A percentile compares a stretch with the other conserved stretches of the same genome.
phyloP scores from a whole-genome alignment of 148 eudicot genomes.

The Drosera capensis region DNA sequence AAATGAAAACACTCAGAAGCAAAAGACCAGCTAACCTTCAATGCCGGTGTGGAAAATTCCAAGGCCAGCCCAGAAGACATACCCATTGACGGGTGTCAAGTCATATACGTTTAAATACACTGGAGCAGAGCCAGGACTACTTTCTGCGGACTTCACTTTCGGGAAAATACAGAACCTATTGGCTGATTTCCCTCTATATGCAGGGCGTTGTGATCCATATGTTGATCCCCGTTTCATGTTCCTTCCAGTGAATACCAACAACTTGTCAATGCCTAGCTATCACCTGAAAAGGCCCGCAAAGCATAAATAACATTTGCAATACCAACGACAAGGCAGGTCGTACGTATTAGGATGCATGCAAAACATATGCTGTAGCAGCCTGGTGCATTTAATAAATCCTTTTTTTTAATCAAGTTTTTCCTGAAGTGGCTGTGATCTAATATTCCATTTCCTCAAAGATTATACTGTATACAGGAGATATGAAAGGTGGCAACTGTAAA shows the following conservation, averaged over 20 bases:
- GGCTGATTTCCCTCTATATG: constrained; percentile 23
- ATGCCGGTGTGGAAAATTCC: constrained; percentile 81
- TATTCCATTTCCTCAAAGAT: no score
- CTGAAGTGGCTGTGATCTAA: no score
- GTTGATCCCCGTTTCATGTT: constrained; percentile 27
- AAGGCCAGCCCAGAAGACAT: constrained; percentile 80
- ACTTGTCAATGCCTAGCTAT: constrained; percentile 21
- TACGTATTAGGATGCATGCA: no score
- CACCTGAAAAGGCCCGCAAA: constrained; percentile 45
- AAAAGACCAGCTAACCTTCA: constrained; percentile 46
- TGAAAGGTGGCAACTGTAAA: no score
- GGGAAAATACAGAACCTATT: constrained; percentile 45
- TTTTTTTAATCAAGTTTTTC: no score
- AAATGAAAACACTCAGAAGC: constrained; percentile 4
- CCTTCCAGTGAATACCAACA: constrained; percentile 19
- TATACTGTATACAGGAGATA: no score
- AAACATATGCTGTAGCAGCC: no score
- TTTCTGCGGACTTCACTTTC: constrained; percentile 35
- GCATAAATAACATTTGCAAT: no score
- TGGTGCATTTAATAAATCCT: no score
- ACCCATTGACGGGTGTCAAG: constrained; percentile 70
- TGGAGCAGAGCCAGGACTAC: constrained; percentile 38
- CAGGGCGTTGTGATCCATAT: constrained; percentile 21
- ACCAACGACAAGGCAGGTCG: no score
- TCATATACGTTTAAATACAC: constrained; percentile 85